phyloP scores from a whole-genome alignment of 495 filamentous ascomycete species.

The Beverwykella pulmonaria region DNA sequence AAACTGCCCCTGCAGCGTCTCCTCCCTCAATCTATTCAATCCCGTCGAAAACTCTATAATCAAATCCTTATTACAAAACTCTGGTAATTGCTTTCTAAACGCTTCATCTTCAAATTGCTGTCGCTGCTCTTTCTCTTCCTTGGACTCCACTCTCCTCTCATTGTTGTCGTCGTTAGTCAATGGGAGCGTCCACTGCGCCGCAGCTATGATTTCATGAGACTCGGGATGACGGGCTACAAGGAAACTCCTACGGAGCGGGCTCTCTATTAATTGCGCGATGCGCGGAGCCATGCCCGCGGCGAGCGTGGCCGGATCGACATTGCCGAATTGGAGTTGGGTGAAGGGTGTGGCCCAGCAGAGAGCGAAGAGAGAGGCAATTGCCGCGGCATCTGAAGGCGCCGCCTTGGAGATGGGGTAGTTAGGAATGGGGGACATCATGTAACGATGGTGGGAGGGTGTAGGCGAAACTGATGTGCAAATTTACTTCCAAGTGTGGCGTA shows the following conservation, averaged over 20 bases:
- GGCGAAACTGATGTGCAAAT: too few relatives aligned
- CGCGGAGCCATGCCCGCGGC: slow-evolving; percentile 26
- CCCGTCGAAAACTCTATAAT: slow-evolving; percentile 28
- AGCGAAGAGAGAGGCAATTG: slow-evolving; percentile 33
- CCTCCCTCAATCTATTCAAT: slow-evolving; percentile 6
- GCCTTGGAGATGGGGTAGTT: slow-evolving; percentile 8
- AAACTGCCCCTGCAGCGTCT: background rate
- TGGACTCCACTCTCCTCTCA: background rate
- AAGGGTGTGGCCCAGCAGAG: slow-evolving; percentile 30
- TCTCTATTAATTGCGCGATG: slow-evolving; percentile 18
- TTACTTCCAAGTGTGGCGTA: too few relatives aligned
- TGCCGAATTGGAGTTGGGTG: slow-evolving; percentile 34
- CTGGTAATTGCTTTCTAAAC: slow-evolving; percentile 22
- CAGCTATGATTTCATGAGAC: slow-evolving; percentile 12
- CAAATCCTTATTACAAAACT: slow-evolving; percentile 32
- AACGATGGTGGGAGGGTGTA: background rate
- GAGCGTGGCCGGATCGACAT: slow-evolving; percentile 7
- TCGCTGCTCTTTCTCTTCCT: slow-evolving; percentile 21
- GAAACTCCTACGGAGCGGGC: background rate
- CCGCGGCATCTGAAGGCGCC: background rate
- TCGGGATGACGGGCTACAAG: slow-evolving; percentile 9
- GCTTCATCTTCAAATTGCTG: slow-evolving; percentile 28
- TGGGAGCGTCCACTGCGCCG: slow-evolving; percentile 30
- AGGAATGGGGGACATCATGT: background rate
- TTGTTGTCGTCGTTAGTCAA: background rate